A percentile compares a stretch with the other conserved stretches of the same genome.
These are phyloP conservation scores for Dioscorea alata DNA, from an alignment of 106 monocot genomes.

Conservation along the genomic window DNA sequence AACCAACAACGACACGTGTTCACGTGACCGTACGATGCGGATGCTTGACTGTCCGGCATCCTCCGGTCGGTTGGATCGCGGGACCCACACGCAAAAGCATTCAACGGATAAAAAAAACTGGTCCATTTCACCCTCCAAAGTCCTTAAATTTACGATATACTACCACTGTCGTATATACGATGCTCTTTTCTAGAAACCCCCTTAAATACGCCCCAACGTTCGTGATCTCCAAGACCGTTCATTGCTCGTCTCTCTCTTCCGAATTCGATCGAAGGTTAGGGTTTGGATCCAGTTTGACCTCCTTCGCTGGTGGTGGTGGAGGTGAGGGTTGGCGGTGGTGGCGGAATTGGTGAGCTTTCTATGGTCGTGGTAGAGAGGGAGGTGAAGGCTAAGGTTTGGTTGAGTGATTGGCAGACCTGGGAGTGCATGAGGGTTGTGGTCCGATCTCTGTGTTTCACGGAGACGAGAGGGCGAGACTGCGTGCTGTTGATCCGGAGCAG, in stretches of 20 bases:
- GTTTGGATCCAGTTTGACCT: not conserved
- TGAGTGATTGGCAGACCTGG: not conserved
- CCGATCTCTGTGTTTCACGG: not conserved
- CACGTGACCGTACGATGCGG: too few relatives aligned
- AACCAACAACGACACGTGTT: too few relatives aligned
- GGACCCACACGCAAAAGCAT: too few relatives aligned
- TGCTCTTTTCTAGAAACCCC: too few relatives aligned
- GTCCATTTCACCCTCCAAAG: too few relatives aligned
- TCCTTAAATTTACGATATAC: too few relatives aligned
- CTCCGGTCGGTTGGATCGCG: too few relatives aligned
- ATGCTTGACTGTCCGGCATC: too few relatives aligned
- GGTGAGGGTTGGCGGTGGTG: not conserved
- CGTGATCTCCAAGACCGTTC: not conserved
- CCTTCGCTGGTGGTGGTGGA: not conserved
- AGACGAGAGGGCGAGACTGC: constrained; percentile 13
- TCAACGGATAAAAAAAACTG: too few relatives aligned
- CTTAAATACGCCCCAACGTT: too few relatives aligned
- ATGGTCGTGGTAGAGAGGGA: not conserved
- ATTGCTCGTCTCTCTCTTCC: not conserved
- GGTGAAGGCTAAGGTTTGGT: too few relatives aligned
- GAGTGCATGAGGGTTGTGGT: constrained; percentile 25
- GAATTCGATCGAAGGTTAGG: not conserved
- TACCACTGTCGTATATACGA: too few relatives aligned
- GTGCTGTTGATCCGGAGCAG: constrained; percentile 34
- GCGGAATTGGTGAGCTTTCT: not conserved